phyloP scores from a whole-genome alignment of 495 filamentous ascomycete genomes.

The Podospora australis region DNA sequence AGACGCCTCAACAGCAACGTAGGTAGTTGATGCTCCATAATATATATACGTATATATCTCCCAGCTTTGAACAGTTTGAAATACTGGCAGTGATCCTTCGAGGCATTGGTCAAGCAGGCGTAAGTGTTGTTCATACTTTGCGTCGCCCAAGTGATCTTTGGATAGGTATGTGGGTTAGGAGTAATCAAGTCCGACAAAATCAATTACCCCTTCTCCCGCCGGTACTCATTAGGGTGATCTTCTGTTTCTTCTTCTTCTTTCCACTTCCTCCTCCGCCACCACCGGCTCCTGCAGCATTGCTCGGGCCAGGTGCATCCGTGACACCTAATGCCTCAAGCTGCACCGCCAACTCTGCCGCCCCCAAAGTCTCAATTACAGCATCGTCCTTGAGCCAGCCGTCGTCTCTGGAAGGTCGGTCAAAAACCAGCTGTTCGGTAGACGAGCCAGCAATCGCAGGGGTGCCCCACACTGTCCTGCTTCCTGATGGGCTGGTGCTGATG shows the following conservation, averaged over 20 bases:
- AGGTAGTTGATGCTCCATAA: too few relatives aligned
- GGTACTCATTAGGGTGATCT: conserved; percentile 93
- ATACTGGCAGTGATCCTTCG: too few relatives aligned
- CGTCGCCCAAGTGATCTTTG: too few relatives aligned
- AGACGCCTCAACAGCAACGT: too few relatives aligned
- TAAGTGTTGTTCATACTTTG: too few relatives aligned
- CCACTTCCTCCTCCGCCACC: conserved; percentile 30
- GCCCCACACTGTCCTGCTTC: conserved; percentile 79
- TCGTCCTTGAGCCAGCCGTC: conserved; percentile 77
- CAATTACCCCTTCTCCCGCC: conserved; percentile 38
- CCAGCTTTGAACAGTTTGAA: too few relatives aligned
- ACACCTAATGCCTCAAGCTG: conserved; percentile 42
- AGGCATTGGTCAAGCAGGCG: too few relatives aligned
- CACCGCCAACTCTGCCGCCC: conserved; percentile 32
- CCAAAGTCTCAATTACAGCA: conserved; percentile 29
- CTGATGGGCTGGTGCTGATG: conserved; percentile 71
- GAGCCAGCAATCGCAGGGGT: conserved; percentile 56
- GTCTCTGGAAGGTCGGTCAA: conserved; percentile 8
- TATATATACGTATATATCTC: too few relatives aligned
- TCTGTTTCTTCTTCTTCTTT: conserved; percentile 88
- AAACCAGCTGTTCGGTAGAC: conserved; percentile 36
- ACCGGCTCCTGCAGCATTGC: conserved; percentile 17
- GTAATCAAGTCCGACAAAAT: too few relatives aligned
- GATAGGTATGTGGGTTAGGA: too few relatives aligned
- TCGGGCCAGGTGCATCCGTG: conserved; percentile 19